Base-by-base conservation (phyloP, 1,284 basidiomycete genomes). In the Farysia itapuensis region DNA sequence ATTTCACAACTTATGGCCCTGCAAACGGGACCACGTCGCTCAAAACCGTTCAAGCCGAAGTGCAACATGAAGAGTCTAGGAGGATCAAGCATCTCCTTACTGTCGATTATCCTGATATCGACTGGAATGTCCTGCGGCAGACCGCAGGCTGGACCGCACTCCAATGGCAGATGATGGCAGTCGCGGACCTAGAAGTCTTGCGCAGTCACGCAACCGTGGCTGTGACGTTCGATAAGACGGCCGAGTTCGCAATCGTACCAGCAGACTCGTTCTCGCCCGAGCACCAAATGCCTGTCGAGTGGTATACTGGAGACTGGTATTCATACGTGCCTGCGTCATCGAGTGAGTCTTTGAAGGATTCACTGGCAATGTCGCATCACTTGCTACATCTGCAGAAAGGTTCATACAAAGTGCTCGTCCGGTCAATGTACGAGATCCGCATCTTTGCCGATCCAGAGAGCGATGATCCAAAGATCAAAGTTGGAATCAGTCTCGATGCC, bases 291-390 rank as follows among this genome's bases (percentile, higher is more conserved):
- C 35, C 43, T 13, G 33, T 64, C 22, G 38, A 50, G 34, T 67
- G 64, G 61, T 50, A 61, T 32, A 60, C 37, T 2, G 64, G 61
- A 16, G 64, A 67, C 36, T 61, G 43, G 48, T 67, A 67, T 42
- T 56, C 48, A 21, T 67, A 67, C 43, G 60, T 61, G 8, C 47
- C 43, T 19, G 45, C 41, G 0, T 43, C 49, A 24, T 25, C 46
- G 1, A 33, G 37, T 5, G 43, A 64, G 20, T 38, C 35, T 22
- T 9, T 12, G 12, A 22, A 18, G 4, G 2, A 19, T 2, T 12
- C 18, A 4, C 35, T 39, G 12, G 35, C 47, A 1, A 43, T 44
- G 28, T 48, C 51, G 4, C 54, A 63, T 4, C 64, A 67, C 21
- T 26, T 54, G 12, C 2, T 67, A 0, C 36, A 41, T 14, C 35